Evolutionary conservation across 805 yeast species (phyloP), one percentile per base, ranked within the genome.

Genomic region (Candida loeiensis): DNA sequence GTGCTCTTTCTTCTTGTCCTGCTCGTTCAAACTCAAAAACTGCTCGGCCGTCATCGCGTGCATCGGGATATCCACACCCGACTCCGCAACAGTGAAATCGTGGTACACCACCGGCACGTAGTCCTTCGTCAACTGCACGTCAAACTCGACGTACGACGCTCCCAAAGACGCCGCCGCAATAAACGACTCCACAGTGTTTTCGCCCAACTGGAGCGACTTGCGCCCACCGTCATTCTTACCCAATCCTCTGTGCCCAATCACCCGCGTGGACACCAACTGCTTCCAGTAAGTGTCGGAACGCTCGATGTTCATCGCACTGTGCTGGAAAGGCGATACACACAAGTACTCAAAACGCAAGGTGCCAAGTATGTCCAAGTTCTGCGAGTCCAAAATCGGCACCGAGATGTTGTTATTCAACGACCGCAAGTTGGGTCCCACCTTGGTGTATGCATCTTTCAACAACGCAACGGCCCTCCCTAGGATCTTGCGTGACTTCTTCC

Each of bases 61-160:
- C 96, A 91, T 90, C 3, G 98, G 97, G 36, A 90, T 83, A 64
- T 91, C 98, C 37, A 86, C 88, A 13, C 98, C 98, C 4, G 95
- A 81, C 55, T 91, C 98, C 2, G 96, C 95, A 36, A 91, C 96
- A 31, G 87, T 59, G 56, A 91, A 91, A 58, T 91, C 98, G 60
- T 91, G 98, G 55, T 91, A 91, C 20, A 91, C 85, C 5, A 91
- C 98, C 2, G 98, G 97, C 8, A 87, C 80, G 48, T 72, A 71
- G 59, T 91, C 98, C 56, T 89, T 88, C 12, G 98, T 91, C 50
- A 91, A 69, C 58, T 91, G 98, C 34, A 91, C 98, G 62, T 91
- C 98, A 58, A 91, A 91, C 63, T 91, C 98, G 38, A 91, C 97
- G 55, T 91, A 91, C 2, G 95, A 83, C 1, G 98, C 98, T 29